A percentile compares a stretch with the other conserved stretches of the same genome.
phyloP scores from a whole-genome alignment of 345 rosid species.

The Salix udensis region DNA sequence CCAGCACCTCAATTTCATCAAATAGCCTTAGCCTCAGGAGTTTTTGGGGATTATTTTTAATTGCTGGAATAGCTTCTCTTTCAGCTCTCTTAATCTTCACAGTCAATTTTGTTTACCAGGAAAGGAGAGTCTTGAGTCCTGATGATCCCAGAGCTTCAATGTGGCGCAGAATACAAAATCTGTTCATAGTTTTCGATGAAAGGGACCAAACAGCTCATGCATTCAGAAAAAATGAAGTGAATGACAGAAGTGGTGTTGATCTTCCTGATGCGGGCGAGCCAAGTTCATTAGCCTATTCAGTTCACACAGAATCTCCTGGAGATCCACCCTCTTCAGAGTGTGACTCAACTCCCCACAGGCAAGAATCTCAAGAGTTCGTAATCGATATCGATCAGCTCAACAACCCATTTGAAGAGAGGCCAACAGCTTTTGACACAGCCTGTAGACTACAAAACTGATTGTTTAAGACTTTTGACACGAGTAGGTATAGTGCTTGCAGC shows the following conservation, averaged over 20 bases:
- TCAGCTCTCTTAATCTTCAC: neutral
- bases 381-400: neutral
- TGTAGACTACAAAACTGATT: neutral
- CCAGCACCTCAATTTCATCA: neutral
- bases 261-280: neutral
- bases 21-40: neutral
- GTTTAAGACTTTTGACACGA: neutral
- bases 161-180: neutral
- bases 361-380: neutral
- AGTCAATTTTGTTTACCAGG: slow-evolving; percentile 3
- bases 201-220: slow-evolving; percentile 3
- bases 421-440: no score
- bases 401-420: neutral
- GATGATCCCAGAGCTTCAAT: neutral
- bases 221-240: neutral
- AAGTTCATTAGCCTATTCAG: neutral
- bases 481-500: neutral
- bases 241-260: neutral
- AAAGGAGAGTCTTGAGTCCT: neutral
- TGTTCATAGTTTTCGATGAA: slow-evolving; percentile 7
- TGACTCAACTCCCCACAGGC: neutral
- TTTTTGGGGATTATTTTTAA: slow-evolving; percentile 20
- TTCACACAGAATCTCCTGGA: neutral
- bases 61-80: slow-evolving; percentile 8
- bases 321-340: neutral